A percentile compares a stretch with the other conserved stretches of the same genome.
phyloP scores from a whole-genome alignment of 768 basidiomycete genomes.

The Suillus spraguei region DNA sequence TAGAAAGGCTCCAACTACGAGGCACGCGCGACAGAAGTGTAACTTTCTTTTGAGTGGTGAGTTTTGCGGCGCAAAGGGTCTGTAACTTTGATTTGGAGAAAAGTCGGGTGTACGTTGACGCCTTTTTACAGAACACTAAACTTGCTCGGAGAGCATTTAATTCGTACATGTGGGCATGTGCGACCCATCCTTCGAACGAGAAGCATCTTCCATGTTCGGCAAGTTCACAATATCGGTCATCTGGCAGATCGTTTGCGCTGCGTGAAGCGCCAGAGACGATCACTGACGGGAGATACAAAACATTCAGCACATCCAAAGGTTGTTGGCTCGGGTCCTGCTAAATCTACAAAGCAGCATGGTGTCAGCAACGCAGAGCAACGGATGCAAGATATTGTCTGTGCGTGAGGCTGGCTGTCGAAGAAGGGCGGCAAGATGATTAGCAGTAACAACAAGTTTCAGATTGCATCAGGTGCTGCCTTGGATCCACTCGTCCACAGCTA shows the following conservation, averaged over 20 bases:
- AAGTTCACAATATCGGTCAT: slow-evolving; percentile 95
- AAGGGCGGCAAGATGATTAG: slow-evolving; percentile 76
- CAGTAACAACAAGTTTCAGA: slow-evolving; percentile 52
- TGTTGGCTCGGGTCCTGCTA: neutral
- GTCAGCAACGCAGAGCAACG: slow-evolving; percentile 65
- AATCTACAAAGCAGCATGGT: slow-evolving; percentile 16
- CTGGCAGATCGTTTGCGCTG: slow-evolving; percentile 90
- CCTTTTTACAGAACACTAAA: no score
- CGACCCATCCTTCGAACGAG: no score
- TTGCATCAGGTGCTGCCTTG: no score
- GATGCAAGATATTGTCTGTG: slow-evolving; percentile 85
- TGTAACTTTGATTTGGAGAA: no score
- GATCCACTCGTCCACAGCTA: no score
- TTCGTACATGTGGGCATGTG: no score
- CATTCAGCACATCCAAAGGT: slow-evolving; percentile 10
- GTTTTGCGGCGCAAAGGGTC: no score
- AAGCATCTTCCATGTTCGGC: slow-evolving; percentile 95
- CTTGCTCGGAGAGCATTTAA: no score
- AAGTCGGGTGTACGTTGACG: no score
- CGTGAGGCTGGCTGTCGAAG: slow-evolving; percentile 80
- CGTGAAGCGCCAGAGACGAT: slow-evolving; percentile 29
- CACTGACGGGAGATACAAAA: slow-evolving; percentile 27
- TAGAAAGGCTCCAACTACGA: no score
- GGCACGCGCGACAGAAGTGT: no score
- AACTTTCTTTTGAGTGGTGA: no score